Conservation (phyloP, 257 asterid genomes). For the Osmanthus fragrans region DNA sequence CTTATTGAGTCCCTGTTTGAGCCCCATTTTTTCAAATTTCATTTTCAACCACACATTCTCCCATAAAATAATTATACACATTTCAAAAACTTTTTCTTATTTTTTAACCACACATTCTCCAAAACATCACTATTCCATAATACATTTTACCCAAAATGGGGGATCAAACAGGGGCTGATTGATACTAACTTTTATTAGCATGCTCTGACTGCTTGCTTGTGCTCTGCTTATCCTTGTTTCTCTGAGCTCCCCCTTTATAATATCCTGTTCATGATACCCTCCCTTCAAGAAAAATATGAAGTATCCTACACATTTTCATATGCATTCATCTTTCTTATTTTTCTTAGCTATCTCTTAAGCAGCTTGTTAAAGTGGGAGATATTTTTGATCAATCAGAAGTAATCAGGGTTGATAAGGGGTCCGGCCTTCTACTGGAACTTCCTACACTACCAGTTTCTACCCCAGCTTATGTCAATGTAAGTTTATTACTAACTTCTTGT, state of each 20-base stretch:
- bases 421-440: conserved; percentile 79
- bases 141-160: no score
- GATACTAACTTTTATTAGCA: neutral
- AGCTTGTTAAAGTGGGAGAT: conserved; percentile 86
- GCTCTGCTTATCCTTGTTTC: neutral
- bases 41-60: no score
- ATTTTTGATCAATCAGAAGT: conserved; percentile 81
- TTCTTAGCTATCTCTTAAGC: conserved; percentile 32
- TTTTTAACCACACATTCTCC: no score
- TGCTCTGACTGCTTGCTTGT: conserved; percentile 15
- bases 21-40: no score
- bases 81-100: no score
- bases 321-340: conserved; percentile 15
- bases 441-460: conserved; percentile 77
- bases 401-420: conserved; percentile 79
- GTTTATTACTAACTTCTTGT: conserved; percentile 27
- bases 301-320: neutral
- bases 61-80: no score
- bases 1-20: neutral
- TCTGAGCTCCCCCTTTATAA: neutral
- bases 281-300: neutral
- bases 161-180: neutral
- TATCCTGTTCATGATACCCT: neutral
- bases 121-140: no score
- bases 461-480: conserved; percentile 89